These are phyloP conservation scores for Salpingoeca rosetta DNA, from an alignment of 78 protist genomes.

Conservation along the genomic window DNA sequence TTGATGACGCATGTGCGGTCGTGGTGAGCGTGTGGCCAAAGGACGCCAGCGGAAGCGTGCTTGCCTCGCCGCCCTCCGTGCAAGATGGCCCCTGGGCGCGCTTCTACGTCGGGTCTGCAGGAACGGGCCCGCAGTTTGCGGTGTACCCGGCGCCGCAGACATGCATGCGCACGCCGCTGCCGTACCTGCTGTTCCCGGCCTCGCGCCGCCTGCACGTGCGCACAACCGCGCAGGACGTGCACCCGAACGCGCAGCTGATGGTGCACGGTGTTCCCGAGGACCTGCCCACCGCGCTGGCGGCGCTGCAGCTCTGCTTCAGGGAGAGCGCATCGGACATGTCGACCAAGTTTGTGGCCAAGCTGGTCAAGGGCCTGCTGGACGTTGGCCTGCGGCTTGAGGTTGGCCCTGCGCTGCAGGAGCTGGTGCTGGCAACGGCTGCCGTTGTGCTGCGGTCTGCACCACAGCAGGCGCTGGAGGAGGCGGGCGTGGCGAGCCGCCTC, in stretches of 20 bases:
- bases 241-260: neutral
- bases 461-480: too few relatives aligned
- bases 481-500: too few relatives aligned
- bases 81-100: neutral
- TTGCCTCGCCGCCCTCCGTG: neutral
- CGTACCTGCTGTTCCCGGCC: neutral
- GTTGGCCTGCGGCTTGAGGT: too few relatives aligned
- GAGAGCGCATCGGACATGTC: too few relatives aligned
- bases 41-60: neutral
- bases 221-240: neutral
- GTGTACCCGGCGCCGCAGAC: neutral
- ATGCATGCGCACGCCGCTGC: neutral
- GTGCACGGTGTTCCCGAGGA: neutral
- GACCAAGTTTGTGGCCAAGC: too few relatives aligned
- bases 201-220: neutral
- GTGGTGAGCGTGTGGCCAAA: neutral
- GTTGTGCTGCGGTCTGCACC: too few relatives aligned
- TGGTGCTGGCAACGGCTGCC: too few relatives aligned
- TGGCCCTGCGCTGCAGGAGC: too few relatives aligned
- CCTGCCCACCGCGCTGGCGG: neutral
- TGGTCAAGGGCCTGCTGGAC: too few relatives aligned
- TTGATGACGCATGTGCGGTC: neutral
- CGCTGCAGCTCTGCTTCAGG: too few relatives aligned
- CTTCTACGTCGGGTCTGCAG: neutral
- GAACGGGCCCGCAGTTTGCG: neutral